A percentile compares a stretch with the other conserved stretches of the same genome.
These are phyloP conservation scores for Cyberlindnera veronae DNA, from an alignment of 805 yeast species.

Conservation along the genomic window DNA sequence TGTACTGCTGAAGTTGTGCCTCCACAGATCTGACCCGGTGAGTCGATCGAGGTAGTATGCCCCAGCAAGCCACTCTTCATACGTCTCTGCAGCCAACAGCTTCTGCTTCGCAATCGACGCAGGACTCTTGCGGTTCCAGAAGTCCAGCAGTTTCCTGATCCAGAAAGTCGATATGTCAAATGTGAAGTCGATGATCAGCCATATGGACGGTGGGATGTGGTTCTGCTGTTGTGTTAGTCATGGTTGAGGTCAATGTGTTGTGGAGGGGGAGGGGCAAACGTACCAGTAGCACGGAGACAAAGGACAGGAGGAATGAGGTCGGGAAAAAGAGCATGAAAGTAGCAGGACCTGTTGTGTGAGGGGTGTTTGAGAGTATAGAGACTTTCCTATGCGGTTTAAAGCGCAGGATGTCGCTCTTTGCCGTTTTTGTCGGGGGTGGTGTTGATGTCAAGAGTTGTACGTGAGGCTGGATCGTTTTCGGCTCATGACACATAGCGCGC, in stretches of 20 bases:
- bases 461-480: no score
- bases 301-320: slow-evolving; percentile 12
- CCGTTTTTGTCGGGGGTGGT: no score
- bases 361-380: no score
- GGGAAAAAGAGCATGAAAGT: slow-evolving; percentile 18
- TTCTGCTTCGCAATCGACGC: slow-evolving; percentile 45
- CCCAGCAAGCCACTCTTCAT: slow-evolving; percentile 66
- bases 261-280: slow-evolving; percentile 2
- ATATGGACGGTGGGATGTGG: slow-evolving; percentile 39
- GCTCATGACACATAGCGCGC: no score
- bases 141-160: slow-evolving; percentile 27
- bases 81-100: slow-evolving; percentile 50
- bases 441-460: no score
- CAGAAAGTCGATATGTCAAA: slow-evolving; percentile 42
- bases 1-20: slow-evolving; percentile 77
- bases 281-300: slow-evolving; percentile 19
- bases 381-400: no score
- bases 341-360: no score
- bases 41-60: slow-evolving; percentile 48
- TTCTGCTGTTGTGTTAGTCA: slow-evolving; percentile 21
- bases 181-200: slow-evolving; percentile 38
- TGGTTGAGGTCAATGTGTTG: background rate
- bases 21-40: slow-evolving; percentile 60
- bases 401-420: no score
- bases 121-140: slow-evolving; percentile 37